A percentile compares a stretch with the other conserved stretches of the same genome.
phyloP scores from a whole-genome alignment of 495 filamentous ascomycete species.

The Lasiosphaeria hispida region DNA sequence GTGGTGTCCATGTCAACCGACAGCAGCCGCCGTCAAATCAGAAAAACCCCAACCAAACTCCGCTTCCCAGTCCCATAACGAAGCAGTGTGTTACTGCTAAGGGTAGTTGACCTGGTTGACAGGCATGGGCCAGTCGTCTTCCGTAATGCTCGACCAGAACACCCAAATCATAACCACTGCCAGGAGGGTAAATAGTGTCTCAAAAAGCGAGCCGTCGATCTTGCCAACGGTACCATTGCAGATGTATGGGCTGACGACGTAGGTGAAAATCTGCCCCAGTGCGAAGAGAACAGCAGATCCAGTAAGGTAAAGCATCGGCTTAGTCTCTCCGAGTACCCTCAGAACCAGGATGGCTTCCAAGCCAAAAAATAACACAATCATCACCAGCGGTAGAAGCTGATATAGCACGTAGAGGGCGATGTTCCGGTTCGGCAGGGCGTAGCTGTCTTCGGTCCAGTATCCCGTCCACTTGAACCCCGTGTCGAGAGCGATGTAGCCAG shows the following conservation, averaged over 20 bases:
- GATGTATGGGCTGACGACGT: slow-evolving; percentile 86
- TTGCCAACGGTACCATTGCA: slow-evolving; percentile 77
- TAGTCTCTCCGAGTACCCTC: slow-evolving; percentile 75
- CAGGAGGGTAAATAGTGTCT: slow-evolving; percentile 86
- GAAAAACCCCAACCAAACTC: background rate
- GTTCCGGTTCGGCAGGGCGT: slow-evolving; percentile 59
- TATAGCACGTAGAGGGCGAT: slow-evolving; percentile 93
- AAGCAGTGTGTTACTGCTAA: slow-evolving; percentile 8
- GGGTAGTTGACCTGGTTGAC: slow-evolving; percentile 31
- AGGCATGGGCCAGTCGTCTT: slow-evolving; percentile 94
- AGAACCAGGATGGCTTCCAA: slow-evolving; percentile 82
- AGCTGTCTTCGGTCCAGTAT: slow-evolving; percentile 60
- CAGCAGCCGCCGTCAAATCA: background rate
- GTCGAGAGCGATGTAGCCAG: slow-evolving; percentile 93
- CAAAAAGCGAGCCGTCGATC: slow-evolving; percentile 90
- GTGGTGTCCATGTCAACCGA: background rate
- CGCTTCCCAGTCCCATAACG: background rate
- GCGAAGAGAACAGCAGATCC: slow-evolving; percentile 78
- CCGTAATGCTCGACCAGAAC: slow-evolving; percentile 99
- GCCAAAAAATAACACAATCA: slow-evolving; percentile 76
- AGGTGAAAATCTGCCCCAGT: slow-evolving; percentile 92
- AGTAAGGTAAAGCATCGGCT: slow-evolving; percentile 82
- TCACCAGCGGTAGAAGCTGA: slow-evolving; percentile 85
- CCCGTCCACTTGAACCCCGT: slow-evolving; percentile 84
- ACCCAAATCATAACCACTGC: slow-evolving; percentile 81